These are phyloP conservation scores for Cercospora beticola DNA, from an alignment of 2,329 filamentous ascomycete genomes.

Conservation along the genomic window DNA sequence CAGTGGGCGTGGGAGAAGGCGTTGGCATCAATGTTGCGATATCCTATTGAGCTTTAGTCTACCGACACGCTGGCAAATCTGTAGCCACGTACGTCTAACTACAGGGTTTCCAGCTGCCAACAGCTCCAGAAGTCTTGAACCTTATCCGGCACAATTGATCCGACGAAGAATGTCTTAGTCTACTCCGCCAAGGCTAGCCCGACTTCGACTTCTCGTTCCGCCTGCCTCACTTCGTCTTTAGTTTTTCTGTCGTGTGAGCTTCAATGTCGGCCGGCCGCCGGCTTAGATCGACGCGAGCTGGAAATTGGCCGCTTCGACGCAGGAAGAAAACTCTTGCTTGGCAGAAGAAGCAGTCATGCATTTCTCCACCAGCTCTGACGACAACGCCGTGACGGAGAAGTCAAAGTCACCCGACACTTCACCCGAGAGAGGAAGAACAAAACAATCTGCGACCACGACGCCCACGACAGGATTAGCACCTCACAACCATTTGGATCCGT, in stretches of 20 bases:
- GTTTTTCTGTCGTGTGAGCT: not conserved
- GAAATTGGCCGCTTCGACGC: not conserved
- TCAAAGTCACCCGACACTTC: conserved; percentile 2
- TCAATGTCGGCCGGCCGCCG: not conserved
- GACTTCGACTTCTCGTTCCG: not conserved
- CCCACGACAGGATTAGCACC: not conserved
- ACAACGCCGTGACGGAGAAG: not conserved
- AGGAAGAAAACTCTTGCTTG: not conserved
- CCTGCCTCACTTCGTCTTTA: not conserved
- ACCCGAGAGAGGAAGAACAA: not conserved
- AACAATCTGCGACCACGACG: not conserved
- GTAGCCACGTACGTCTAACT: not conserved
- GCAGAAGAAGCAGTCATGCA: conserved; percentile 1
- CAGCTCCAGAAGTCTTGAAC: not conserved
- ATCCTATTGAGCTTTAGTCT: not conserved
- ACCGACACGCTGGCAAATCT: not conserved
- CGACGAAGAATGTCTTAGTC: not conserved
- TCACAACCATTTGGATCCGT: not conserved
- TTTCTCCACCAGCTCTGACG: not conserved
- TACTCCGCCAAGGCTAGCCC: not conserved
- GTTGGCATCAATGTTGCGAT: not conserved
- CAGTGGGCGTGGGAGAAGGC: not conserved
- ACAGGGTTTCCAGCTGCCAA: not conserved
- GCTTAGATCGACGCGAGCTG: not conserved
- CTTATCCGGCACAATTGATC: conserved; percentile 4